A percentile compares a stretch with the other conserved stretches of the same genome.
These are phyloP conservation scores for Phaffia rhodozyma DNA, from an alignment of 1,284 basidiomycete genomes.

Conservation along the genomic window DNA sequence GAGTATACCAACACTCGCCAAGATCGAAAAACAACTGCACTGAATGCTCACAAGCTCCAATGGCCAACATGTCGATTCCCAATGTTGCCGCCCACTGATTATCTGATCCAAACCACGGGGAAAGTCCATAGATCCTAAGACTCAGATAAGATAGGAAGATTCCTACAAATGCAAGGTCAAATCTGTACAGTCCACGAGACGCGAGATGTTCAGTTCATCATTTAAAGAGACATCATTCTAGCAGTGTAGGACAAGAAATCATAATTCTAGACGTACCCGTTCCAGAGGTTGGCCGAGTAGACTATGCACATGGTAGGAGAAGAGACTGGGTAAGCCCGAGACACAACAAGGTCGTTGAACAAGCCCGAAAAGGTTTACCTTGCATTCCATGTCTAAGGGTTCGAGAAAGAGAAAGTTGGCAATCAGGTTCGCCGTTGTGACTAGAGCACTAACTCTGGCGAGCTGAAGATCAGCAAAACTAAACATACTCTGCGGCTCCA, in stretches of 20 bases:
- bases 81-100: conserved; percentile 47
- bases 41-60: conserved; percentile 83
- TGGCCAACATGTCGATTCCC: conserved; percentile 56
- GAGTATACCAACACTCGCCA: conserved; percentile 27
- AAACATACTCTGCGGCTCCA: conserved; percentile 72
- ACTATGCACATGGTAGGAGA: conserved; percentile 2
- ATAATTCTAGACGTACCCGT: conserved; percentile 9
- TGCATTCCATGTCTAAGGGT: too few relatives aligned
- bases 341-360: conserved; percentile 16
- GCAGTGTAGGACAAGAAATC: not conserved
- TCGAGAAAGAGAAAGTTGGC: too few relatives aligned
- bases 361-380: too few relatives aligned
- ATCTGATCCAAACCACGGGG: conserved; percentile 7
- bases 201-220: not conserved
- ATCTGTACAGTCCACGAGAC: conserved; percentile 48
- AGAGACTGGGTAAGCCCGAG: not conserved
- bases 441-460: conserved; percentile 14
- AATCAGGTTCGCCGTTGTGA: not conserved
- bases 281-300: conserved; percentile 23
- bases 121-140: conserved; percentile 31
- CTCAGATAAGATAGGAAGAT: conserved; percentile 62
- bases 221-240: not conserved
- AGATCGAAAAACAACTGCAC: conserved; percentile 30
- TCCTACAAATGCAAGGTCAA: conserved; percentile 65
- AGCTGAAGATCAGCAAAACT: not conserved